A percentile compares a stretch with the other conserved stretches of the same genome.
phyloP scores from a whole-genome alignment of 1,284 basidiomycete species.

The Ustilago sp. region DNA sequence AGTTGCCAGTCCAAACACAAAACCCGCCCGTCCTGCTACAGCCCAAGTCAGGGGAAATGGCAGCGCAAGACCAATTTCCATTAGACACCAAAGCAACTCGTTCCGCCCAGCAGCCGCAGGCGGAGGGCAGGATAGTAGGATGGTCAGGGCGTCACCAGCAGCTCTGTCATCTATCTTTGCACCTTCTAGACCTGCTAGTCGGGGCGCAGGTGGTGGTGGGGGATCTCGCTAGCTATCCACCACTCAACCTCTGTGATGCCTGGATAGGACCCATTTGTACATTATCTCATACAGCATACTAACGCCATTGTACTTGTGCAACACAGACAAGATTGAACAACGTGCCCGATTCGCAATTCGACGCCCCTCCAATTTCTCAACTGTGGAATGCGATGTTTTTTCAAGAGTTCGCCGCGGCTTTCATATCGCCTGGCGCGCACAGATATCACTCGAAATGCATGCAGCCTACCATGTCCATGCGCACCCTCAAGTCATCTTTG shows the following conservation, averaged over 20 bases:
- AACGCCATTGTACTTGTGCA: no score
- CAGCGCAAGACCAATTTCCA: background rate
- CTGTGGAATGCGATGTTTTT: background rate
- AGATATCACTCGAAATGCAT: background rate
- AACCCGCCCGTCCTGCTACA: background rate
- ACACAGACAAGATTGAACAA: background rate
- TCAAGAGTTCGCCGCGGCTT: background rate
- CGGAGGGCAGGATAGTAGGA: background rate
- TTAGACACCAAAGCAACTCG: constrained; percentile 5
- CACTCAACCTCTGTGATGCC: no score
- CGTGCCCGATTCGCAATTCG: background rate
- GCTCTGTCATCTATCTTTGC: constrained; percentile 46
- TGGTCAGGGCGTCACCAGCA: constrained; percentile 30
- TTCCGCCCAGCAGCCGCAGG: background rate
- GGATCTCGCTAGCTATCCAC: background rate
- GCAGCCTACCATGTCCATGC: constrained; percentile 2
- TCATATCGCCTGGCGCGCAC: background rate
- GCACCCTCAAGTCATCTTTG: background rate
- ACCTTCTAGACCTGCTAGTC: constrained; percentile 5
- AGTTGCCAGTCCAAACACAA: background rate
- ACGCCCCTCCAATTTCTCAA: background rate
- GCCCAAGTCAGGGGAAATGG: background rate
- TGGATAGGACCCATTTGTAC: no score
- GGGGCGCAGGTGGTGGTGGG: background rate
- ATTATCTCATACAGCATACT: no score